Evolutionary conservation across 1,139 yeast genomes (phyloP).

Genomic region (Hyphopichia wangnamkhiaoensis): DNA sequence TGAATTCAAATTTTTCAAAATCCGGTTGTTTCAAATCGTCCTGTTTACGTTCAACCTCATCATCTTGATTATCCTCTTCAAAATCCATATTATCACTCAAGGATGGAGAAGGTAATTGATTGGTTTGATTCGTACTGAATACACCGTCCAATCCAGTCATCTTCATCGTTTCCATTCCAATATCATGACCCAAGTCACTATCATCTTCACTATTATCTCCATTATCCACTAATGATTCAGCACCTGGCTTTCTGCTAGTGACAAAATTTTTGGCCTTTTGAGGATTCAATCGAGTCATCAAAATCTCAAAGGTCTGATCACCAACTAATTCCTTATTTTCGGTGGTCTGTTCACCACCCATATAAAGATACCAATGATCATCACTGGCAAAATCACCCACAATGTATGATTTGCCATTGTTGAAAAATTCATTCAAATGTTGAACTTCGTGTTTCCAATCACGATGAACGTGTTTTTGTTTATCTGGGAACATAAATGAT

Average conservation of each 20-base stretch:
- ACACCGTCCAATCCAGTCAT: slow-evolving; percentile 61
- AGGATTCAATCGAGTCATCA: slow-evolving; percentile 84
- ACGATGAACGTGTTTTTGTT: slow-evolving; percentile 77
- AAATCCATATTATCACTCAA: slow-evolving; percentile 27
- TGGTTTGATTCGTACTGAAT: slow-evolving; percentile 31
- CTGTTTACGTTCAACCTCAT: slow-evolving; percentile 9
- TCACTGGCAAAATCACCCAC: slow-evolving; percentile 75
- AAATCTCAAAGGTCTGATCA: slow-evolving; percentile 84
- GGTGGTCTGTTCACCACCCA: slow-evolving; percentile 45
- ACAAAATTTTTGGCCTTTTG: slow-evolving; percentile 61
- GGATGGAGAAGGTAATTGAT: slow-evolving; percentile 42
- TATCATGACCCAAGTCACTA: slow-evolving; percentile 75
- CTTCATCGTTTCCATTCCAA: slow-evolving; percentile 69
- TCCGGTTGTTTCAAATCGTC: slow-evolving; percentile 3
- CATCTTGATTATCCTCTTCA: slow-evolving; percentile 17
- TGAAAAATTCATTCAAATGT: slow-evolving; percentile 64
- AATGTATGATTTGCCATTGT: slow-evolving; percentile 66
- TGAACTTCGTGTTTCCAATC: slow-evolving; percentile 83
- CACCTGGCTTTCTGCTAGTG: slow-evolving; percentile 58
- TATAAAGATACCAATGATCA: slow-evolving; percentile 90
- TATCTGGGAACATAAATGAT: slow-evolving; percentile 88
- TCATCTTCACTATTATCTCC: slow-evolving; percentile 47
- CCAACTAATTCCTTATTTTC: slow-evolving; percentile 9
- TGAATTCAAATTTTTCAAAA: slow-evolving; percentile 25
- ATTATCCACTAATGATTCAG: slow-evolving; percentile 29